Evolutionary conservation across 768 basidiomycete species (phyloP), one percentile per base, ranked within the genome.

Genomic region (Galerina sulciceps): DNA sequence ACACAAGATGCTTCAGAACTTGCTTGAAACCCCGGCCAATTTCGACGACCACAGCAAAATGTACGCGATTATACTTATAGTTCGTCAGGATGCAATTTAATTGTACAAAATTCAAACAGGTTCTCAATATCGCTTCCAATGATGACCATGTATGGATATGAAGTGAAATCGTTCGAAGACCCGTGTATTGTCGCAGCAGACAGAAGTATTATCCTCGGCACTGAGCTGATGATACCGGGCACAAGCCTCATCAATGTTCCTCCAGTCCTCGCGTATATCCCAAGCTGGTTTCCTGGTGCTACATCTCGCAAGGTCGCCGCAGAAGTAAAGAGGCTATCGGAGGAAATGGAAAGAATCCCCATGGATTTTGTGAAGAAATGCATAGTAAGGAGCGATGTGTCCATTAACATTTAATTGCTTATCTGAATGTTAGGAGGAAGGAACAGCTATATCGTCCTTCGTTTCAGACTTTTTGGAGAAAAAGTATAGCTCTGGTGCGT

Each of bases 181-280:
- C 63, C 51, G 9, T 57, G 43, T 14, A 45, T 68, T 14, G 46
- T 66, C 4, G 61, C 75, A 6, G 75, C 73, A 3, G 71, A 80
- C 35, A 58, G 67, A 15, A 68, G 71, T 11, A 59, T 70, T 15
- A 48, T 66, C 6, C 56, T 69, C 53, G 41, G 73, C 53, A 35
- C 55, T 53, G 20, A 65, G 57, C 34, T 71, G 35, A 10, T 59
- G 1, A 34, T 49, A 11, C 57, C 60, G 18, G 44, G 60, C 22
- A 51, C 52, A 1, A 55, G 55, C 2, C 14, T 59, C 4, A 40
- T 65, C 8, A 65, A 66, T 34, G 48, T 56, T n/a, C 34, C 66
- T 17, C 67, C 67, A 11, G 13, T 63, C 3, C 42, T 68, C 4
- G 49, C 53, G 8, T 42, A 65, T 38, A 54, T 68, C 15, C 67